phyloP scores from a whole-genome alignment of 768 basidiomycete species.

The Tricholoma sp. region DNA sequence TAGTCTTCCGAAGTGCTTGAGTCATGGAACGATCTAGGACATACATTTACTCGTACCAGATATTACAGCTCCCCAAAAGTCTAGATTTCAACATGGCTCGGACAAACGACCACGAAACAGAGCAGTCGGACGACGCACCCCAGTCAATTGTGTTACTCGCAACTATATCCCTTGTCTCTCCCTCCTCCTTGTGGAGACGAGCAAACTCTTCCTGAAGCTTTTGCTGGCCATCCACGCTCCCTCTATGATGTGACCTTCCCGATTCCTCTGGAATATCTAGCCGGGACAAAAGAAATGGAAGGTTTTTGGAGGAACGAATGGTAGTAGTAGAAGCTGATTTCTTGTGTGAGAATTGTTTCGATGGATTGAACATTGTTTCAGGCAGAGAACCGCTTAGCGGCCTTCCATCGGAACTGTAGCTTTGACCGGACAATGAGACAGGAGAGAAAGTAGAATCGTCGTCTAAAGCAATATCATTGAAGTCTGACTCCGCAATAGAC shows the following conservation, averaged over 20 bases:
- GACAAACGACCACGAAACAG: background rate
- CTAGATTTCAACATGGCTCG: slow-evolving; percentile 32
- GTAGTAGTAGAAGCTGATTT: slow-evolving; percentile 60
- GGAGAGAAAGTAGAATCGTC: slow-evolving; percentile 38
- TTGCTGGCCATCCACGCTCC: slow-evolving; percentile 58
- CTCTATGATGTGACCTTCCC: slow-evolving; percentile 31
- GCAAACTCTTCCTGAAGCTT: slow-evolving; percentile 76
- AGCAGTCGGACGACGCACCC: slow-evolving; percentile 43
- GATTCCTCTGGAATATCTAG: slow-evolving; percentile 46
- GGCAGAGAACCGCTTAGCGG: slow-evolving; percentile 4
- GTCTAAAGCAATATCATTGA: slow-evolving; percentile 59
- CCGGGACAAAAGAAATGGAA: slow-evolving; percentile 51
- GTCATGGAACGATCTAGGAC: background rate
- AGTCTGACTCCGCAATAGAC: slow-evolving; percentile 51
- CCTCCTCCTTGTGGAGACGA: slow-evolving; percentile 54
- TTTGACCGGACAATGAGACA: slow-evolving; percentile 27
- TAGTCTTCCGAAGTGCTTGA: slow-evolving; percentile 54
- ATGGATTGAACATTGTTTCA: slow-evolving; percentile 16
- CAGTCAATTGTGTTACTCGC: slow-evolving; percentile 57
- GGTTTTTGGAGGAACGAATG: slow-evolving; percentile 44
- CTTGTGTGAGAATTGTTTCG: slow-evolving; percentile 41
- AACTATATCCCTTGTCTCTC: slow-evolving; percentile 37
- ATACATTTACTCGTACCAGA: slow-evolving; percentile 47
- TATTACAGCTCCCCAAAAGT: slow-evolving; percentile 94
- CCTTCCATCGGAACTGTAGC: slow-evolving; percentile 5